Conservation (phyloP, 768 basidiomycete species). For the Austroboletus festivus region DNA sequence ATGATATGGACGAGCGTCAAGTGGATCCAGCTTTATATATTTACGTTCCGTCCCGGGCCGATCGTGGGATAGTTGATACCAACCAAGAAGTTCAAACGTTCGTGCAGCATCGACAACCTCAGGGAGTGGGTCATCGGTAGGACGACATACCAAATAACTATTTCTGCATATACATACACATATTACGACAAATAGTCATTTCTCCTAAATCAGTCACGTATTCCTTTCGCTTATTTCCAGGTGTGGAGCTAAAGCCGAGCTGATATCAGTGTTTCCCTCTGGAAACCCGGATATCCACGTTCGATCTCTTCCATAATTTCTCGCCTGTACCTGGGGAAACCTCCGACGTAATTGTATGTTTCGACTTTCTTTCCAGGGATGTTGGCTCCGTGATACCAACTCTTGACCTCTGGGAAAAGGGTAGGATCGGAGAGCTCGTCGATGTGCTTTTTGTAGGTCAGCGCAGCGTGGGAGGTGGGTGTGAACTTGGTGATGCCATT, state of each 20-base stretch:
- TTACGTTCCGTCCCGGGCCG: background rate
- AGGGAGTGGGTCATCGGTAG: too few species aligned
- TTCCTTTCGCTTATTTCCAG: background rate
- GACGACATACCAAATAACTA: too few species aligned
- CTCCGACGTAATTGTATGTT: slow-evolving; percentile 4
- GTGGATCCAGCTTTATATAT: slow-evolving; percentile 14
- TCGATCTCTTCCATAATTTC: slow-evolving; percentile 15
- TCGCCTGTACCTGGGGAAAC: background rate
- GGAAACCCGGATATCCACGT: slow-evolving; percentile 11
- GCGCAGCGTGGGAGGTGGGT: slow-evolving; percentile 6
- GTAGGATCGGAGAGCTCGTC: slow-evolving; percentile 1
- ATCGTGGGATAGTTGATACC: too few species aligned
- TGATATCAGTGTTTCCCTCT: slow-evolving; percentile 1
- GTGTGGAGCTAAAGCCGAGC: background rate
- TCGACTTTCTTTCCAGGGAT: slow-evolving; percentile 9
- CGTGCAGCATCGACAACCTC: too few species aligned
- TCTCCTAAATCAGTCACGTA: background rate
- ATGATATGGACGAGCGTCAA: slow-evolving; percentile 5
- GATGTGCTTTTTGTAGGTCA: slow-evolving; percentile 7
- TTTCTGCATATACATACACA: too few species aligned
- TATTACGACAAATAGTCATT: too few species aligned
- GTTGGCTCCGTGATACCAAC: slow-evolving; percentile 6
- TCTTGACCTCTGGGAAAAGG: slow-evolving; percentile 3
- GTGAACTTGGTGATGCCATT: slow-evolving; percentile 11
- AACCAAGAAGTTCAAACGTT: too few species aligned